Evolutionary conservation across 176 grass and related monocot species (phyloP).

Genomic region (Themeda triandra): DNA sequence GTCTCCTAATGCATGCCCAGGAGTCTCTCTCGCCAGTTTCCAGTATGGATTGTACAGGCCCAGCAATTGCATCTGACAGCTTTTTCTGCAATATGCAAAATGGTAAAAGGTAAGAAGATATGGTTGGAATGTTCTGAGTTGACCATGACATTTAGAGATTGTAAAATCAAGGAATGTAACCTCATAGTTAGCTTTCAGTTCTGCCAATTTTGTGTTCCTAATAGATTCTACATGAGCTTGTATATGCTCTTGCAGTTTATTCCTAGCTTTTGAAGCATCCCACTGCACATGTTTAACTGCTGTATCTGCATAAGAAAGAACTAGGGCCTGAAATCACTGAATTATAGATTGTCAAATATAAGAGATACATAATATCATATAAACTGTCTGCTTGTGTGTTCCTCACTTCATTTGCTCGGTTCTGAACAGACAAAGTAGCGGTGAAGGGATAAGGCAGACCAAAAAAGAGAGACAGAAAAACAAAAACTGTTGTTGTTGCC

Average conservation of each 20-base stretch:
- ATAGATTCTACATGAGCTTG: slow-evolving; percentile 52
- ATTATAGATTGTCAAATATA: neutral
- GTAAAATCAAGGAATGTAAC: slow-evolving; percentile 32
- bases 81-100: slow-evolving; percentile 45
- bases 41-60: slow-evolving; percentile 68
- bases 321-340: neutral
- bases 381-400: neutral
- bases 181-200: slow-evolving; percentile 69
- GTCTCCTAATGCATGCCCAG: slow-evolving; percentile 67
- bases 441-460: no score
- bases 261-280: slow-evolving; percentile 58
- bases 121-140: neutral
- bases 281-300: slow-evolving; percentile 55
- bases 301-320: slow-evolving; percentile 42
- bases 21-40: slow-evolving; percentile 53
- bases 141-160: neutral
- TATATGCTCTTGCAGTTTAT: slow-evolving; percentile 58
- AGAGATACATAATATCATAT: neutral
- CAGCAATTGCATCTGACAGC: slow-evolving; percentile 58
- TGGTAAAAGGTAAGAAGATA: slow-evolving; percentile 5
- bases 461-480: no score
- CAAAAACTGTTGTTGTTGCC: no score
- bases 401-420: no score
- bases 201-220: slow-evolving; percentile 48
- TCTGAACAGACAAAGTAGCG: no score